Base-by-base conservation (phyloP, 257 asterid species). In the Primulina eburnea region DNA sequence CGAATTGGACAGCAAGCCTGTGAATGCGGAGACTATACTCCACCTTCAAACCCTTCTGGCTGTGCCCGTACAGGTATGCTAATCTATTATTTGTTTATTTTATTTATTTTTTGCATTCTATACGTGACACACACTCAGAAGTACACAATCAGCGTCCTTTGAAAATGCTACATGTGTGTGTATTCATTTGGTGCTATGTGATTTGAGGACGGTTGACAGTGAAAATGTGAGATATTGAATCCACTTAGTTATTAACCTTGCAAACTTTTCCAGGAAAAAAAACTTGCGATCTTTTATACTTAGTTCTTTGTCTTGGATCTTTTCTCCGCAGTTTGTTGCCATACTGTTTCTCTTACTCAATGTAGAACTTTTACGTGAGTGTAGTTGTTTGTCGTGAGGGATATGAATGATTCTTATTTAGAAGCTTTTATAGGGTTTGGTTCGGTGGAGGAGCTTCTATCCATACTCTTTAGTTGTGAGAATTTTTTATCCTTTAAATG, bases 1-100 rank as follows among this genome's bases (percentile, higher is more conserved):
- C 84, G 77, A 66, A 73, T 53, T 47, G 79, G 68, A 18, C 85
- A 75, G 70, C 84, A 80, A 71, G 66, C 79, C 75, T 63, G 76
- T 81, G 87, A 83, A 47, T 75, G 62, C 71, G 85, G 83, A 43
- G 91, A 86, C 74, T 88, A 85, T 73, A 68, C 72, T 70, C 95
- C 97, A 58, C 88, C 90, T 21, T 28, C 67, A 71, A 94, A 91
- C 79, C 95, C 92, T 73, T 82, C 92, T 76, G 97, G 99, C 58
- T 89, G 95, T 72, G 95, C 99, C 79, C 99, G 99, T 69, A 78
- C 88, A 70, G 97, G 99, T 94, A 74, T 70, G 75, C 0, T 47
- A 68, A 20, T 63, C 56, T 33, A 65, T 70, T 79, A 59, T 58
- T 43, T 77, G 37, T 55, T 76, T 24, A 64, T 26, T 59, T 12